Evolutionary conservation across 805 yeast genomes (phyloP), one percentile per base, ranked within the genome.

Genomic region (Sugiyamaella boreocaroliniensis): DNA sequence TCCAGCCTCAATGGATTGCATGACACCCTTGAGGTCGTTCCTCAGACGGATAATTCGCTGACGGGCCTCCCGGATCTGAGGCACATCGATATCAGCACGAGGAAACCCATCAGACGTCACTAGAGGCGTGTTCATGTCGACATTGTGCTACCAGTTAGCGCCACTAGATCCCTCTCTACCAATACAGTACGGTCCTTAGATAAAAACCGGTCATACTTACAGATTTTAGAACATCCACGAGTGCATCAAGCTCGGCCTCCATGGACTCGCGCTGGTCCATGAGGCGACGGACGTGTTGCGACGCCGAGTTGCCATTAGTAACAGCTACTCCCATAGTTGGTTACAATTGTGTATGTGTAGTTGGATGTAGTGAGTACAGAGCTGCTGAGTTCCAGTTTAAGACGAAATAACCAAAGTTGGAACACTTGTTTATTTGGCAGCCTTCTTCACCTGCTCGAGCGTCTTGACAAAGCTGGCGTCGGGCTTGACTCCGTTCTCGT

Each of bases 81-180:
- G 80, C 4, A 92, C 85, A 61, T 92, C 95, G 26, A 92, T 76
- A 63, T 92, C 97, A 15, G 73, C 67, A 43, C 97, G 71, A 0
- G 99, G 99, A 61, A 79, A 92, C 18, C 97, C 97, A 62, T 92
- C 96, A 0, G 61, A 54, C 0, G 85, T 79, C 1, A 86, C 68
- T 53, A 92, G 67, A 0, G 81, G 73, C 1, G 90, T 82, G 20
- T 76, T 66, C 87, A 88, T 82, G 58, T 78, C 82, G 2, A 74
- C 81, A 11, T 73, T 68, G 57, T 80, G 79, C 53, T 69, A 41
- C 20, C 26, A 26, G 43, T 16, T 44, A 40, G 32, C n/a, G 43
- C 22, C 43, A 15, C 12, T 41, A 16, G 3, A 16, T 41, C 22
- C 6, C 11, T 9, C 12, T 12, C 43, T 15, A 12, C 18, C 11